These are phyloP conservation scores for Ogataea zsoltii DNA, from an alignment of 805 yeast species.

Conservation along the genomic window DNA sequence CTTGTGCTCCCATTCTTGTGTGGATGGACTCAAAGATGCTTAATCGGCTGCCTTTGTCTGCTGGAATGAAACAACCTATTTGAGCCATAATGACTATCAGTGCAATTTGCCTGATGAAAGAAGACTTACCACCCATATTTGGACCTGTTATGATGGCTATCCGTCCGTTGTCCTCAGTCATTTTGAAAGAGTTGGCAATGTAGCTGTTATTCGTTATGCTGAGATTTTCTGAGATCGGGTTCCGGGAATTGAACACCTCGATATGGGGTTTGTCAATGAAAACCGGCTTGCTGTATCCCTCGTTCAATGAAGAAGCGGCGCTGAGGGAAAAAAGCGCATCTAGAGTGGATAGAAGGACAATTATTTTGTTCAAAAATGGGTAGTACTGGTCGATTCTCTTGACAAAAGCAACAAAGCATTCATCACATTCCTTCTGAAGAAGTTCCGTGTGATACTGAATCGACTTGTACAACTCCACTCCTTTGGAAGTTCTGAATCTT, in stretches of 20 bases:
- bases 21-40: conserved; percentile 61
- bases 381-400: conserved; percentile 39
- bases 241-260: conserved; percentile 53
- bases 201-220: conserved; percentile 32
- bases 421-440: conserved; percentile 46
- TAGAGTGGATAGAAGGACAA: conserved; percentile 50
- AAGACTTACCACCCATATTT: conserved; percentile 86
- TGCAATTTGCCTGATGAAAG: conserved; percentile 74
- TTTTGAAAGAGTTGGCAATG: conserved; percentile 65
- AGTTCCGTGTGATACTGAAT: conserved; percentile 63
- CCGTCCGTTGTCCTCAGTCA: conserved; percentile 49
- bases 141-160: conserved; percentile 78
- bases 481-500: conserved; percentile 68
- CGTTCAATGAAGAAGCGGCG: conserved; percentile 50
- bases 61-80: conserved; percentile 76
- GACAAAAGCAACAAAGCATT: conserved; percentile 46
- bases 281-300: conserved; percentile 50
- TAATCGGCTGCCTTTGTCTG: conserved; percentile 48
- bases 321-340: conserved; percentile 73
- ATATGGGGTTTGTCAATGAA: conserved; percentile 50
- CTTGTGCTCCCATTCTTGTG: conserved; percentile 79
- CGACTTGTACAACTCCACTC: conserved; percentile 49
- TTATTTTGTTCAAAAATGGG: conserved; percentile 41
- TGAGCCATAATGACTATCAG: conserved; percentile 71
- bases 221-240: conserved; percentile 34